phyloP scores from a whole-genome alignment of 805 yeast genomes.

The Candida germanica region DNA sequence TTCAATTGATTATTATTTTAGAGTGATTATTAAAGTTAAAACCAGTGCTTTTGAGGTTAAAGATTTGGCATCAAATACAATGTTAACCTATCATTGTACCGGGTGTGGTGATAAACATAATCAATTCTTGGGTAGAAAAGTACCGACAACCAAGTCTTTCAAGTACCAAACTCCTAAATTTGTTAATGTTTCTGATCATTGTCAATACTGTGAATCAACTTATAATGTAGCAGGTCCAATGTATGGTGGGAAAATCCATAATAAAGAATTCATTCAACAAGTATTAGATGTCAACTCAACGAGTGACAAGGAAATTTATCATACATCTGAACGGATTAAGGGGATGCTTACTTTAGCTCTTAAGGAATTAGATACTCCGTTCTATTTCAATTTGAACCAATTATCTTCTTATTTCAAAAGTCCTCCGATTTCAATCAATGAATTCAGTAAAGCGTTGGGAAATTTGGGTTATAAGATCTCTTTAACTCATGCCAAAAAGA shows the following conservation, averaged over 20 bases:
- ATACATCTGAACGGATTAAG: conserved; percentile 77
- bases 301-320: conserved; percentile 57
- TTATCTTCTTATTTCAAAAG: conserved; percentile 73
- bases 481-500: conserved; percentile 83
- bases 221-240: conserved; percentile 92
- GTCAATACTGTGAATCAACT: conserved; percentile 66
- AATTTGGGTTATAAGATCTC: conserved; percentile 81
- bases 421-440: conserved; percentile 77
- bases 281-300: conserved; percentile 54
- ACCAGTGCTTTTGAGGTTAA: conserved; percentile 82
- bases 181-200: conserved; percentile 50
- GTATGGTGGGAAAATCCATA: conserved; percentile 86
- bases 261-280: conserved; percentile 59
- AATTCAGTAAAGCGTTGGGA: conserved; percentile 74
- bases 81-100: conserved; percentile 77
- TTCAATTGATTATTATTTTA: conserved; percentile 88
- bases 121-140: conserved; percentile 72
- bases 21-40: conserved; percentile 76
- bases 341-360: conserved; percentile 90
- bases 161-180: conserved; percentile 54
- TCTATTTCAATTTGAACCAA: conserved; percentile 79
- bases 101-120: conserved; percentile 75
- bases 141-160: conserved; percentile 1
- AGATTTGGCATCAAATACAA: conserved; percentile 69
- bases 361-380: conserved; percentile 64